Base-by-base conservation (phyloP, 306 rosid genomes). In the Albizia julibrissin region DNA sequence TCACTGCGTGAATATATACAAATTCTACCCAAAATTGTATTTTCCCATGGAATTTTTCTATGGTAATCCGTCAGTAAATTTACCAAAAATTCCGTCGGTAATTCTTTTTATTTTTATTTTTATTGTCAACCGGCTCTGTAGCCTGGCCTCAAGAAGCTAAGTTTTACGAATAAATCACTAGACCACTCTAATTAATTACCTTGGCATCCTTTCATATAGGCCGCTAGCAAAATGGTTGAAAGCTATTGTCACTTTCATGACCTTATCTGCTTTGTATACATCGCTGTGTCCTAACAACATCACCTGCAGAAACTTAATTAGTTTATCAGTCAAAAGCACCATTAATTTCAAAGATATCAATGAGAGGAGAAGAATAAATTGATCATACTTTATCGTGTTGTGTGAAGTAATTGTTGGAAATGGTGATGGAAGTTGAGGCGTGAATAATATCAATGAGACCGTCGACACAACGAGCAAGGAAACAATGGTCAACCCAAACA, bases 221-320 rank as follows among this genome's bases (percentile, higher is more conserved):
- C 93, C 95, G 61, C 77, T 31, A 10, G 68, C 88, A 77, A 85
- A 83, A 13, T 37, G 71, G 81, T 89, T 83, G 72, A 81, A 81
- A 14, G 40, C 84, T 39, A 86, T 81, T 75, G 78, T 87, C 16
- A 84, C 90, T 71, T 39, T 92, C 93, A 92, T 92, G 13, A 74
- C 79, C 79, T 84, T 88, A 81, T 92, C 98, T 3, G 72, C 92
- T 6, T 83, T 68, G 81, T 75, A 91, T 2, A 47, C 11, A 56
- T 94, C 97, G 47, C 81, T 90, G 83, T 92, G 98, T 76, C 98
- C 98, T 46, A 92, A 88, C 85, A 92, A 81, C 97, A 94, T 94
- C 84, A 94, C 97, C 98, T 94, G 87, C 73, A 82, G n/a, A 6
- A 6, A 77, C 69, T 13, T 24, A 5, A 50, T 49, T 49, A 49